Evolutionary conservation across 768 basidiomycete species (phyloP).

Genomic region (Lactifluus hygrophoroides): DNA sequence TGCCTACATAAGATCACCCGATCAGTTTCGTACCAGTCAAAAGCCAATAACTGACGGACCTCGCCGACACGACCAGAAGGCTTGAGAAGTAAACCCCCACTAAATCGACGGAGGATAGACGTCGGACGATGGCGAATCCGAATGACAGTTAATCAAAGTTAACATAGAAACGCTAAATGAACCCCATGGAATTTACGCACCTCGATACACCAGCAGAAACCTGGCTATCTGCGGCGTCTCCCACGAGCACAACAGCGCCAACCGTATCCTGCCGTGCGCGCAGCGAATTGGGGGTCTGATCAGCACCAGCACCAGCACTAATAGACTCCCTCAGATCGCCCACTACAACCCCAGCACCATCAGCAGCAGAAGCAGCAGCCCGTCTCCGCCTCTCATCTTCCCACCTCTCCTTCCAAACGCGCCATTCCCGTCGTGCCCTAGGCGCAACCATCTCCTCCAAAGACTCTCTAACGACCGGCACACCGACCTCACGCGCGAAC

Average conservation of each 20-base stretch:
- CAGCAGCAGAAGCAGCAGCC: background rate
- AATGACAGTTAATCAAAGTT: no score
- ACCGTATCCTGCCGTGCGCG: slow-evolving; percentile 62
- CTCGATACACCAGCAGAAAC: slow-evolving; percentile 72
- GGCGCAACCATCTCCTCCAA: slow-evolving; percentile 44
- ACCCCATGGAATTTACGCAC: slow-evolving; percentile 25
- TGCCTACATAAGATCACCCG: slow-evolving; percentile 35
- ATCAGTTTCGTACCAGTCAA: background rate
- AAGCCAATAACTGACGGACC: slow-evolving; percentile 30
- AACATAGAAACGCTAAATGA: background rate
- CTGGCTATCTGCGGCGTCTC: slow-evolving; percentile 28
- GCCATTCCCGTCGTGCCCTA: slow-evolving; percentile 46
- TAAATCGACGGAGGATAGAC: slow-evolving; percentile 23
- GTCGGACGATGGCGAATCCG: background rate
- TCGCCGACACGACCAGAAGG: slow-evolving; percentile 67
- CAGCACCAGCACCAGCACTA: no score
- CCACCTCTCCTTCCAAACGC: slow-evolving; percentile 40
- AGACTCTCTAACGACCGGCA: slow-evolving; percentile 26
- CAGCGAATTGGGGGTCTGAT: background rate
- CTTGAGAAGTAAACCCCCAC: slow-evolving; percentile 77
- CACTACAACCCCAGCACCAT: background rate
- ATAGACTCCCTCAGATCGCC: no score
- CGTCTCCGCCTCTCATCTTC: slow-evolving; percentile 3
- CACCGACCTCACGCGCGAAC: slow-evolving; percentile 37
- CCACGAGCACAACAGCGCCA: slow-evolving; percentile 55